Evolutionary conservation across 1,284 basidiomycete genomes (phyloP), one percentile per base, ranked within the genome.

Genomic region (Apiotrichum brassicae): DNA sequence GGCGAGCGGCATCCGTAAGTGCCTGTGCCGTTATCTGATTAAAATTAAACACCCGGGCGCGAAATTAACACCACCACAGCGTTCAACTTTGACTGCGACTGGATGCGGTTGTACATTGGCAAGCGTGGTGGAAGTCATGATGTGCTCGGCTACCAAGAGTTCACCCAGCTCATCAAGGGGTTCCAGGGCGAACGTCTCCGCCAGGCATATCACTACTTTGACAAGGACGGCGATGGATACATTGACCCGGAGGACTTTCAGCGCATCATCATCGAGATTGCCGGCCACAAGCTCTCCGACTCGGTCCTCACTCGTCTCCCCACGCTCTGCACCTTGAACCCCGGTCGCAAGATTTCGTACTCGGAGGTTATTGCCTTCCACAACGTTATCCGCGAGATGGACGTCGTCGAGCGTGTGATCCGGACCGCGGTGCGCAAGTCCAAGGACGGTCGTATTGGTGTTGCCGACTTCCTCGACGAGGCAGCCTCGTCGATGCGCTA

Each of bases 301-400:
- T 81, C 84, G 16, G 85, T 95, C 46, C 84, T 93, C 58, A 86
- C 92, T 58, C 79, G 90, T 57, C 77, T 97, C 45, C 91, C 92
- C 43, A 92, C 89, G 33, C 74, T 97, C 44, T 89, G 87, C 68
- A 86, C 87, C 11, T 76, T 95, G 54, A 85, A 82, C 54, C 86
- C 88, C 4, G 89, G 89, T 42, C 85, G 86, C 57, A 82, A 84
- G 60, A 92, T 97, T 78, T 86, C 86, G 53, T 97, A 92, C 74
- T 91, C 92, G 4, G 91, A 97, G 76, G 89, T 93, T 58, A 81
- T 87, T 64, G 92, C 92, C 46, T 95, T 94, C 76, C 86, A 94
- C 78, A 95, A 95, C 80, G 49, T 48, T 50, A 58, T 52, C 25
- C 53, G 57, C 48, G 91, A 94, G 68, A 94, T 94, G 89, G 91